phyloP scores from a whole-genome alignment of 2,329 filamentous ascomycete genomes.

The Pseudogymnoascus verrucosus region DNA sequence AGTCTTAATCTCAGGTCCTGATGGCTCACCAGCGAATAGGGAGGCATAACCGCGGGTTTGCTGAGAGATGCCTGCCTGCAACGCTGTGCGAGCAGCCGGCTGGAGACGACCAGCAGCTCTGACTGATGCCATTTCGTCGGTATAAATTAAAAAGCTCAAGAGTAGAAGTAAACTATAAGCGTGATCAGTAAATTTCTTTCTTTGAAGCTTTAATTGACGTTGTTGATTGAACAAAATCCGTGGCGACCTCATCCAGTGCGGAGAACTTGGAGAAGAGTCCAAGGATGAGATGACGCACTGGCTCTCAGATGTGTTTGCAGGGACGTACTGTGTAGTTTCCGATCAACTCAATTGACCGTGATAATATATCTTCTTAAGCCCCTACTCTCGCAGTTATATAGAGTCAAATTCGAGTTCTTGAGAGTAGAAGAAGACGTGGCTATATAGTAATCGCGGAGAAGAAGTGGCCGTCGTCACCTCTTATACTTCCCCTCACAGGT shows the following conservation, averaged over 20 bases:
- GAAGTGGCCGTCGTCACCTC: not conserved
- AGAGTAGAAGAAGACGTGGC: not conserved
- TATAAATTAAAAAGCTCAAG: not conserved
- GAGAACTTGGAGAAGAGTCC: not conserved
- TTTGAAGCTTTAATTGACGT: not conserved
- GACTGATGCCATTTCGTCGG: slow-evolving; percentile 23
- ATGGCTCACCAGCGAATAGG: slow-evolving; percentile 27
- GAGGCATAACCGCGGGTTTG: slow-evolving; percentile 11
- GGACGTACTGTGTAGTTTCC: not conserved
- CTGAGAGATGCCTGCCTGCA: not conserved
- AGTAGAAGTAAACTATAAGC: not conserved
- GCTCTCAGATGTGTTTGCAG: not conserved
- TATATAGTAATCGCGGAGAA: not conserved
- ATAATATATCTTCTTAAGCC: not conserved
- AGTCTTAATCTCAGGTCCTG: slow-evolving; percentile 27
- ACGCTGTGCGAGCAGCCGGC: slow-evolving; percentile 15
- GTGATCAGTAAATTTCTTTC: not conserved
- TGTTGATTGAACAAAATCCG: not conserved
- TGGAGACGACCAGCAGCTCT: slow-evolving; percentile 25
- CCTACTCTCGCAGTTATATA: not conserved
- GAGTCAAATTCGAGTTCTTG: not conserved
- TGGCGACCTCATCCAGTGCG: not conserved
- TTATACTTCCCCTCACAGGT: slow-evolving; percentile 1
- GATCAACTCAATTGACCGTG: not conserved
- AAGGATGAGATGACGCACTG: not conserved